Evolutionary conservation across 768 basidiomycete species (phyloP), one percentile per base, ranked within the genome.

Genomic region (Saitozyma podzolica): DNA sequence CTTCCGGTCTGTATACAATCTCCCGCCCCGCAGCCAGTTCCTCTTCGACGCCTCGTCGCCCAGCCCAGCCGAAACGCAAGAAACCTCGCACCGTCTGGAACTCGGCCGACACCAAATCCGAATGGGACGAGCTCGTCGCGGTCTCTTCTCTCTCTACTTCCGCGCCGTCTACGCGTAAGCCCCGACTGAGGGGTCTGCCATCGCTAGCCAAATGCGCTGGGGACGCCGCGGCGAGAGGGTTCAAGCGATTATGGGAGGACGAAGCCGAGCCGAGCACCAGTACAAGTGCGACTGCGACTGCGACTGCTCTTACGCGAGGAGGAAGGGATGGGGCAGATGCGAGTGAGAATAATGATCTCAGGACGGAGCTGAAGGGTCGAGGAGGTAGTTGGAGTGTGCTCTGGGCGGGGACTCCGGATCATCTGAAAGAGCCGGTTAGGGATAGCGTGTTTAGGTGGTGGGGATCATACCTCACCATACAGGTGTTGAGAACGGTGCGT

Each of bases 121-220:
- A 75, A 50, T 75, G 71, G 74, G 67, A 72, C 41, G 56, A 66
- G 20, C 56, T 75, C 13, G 57, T 75, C 10, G 61, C 68, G 3
- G 63, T 62, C 2, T 67, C 66, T 5, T 6, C 63, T 1, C 56
- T 73, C 2, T 75, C 74, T 14, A 75, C 74, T 8, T 69, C 74
- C 1, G 68, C 69, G 6, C 57, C 72, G 40, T 72, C 74, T 0
- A 58, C 53, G 14, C 60, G 74, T 45, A 56, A 53, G 14, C 65
- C 74, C 3, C 41, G 63, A 53, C 63, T 61, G 8, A 16, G 65
- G 40, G 74, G 66, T 9, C 19, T 73, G 40, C 68, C 58, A n/a
- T 54, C 62, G 6, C 57, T 75, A 0, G 58, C 59, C 9, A 50
- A 50, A 53, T 73, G 67, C 50, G 49, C 59, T 43, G 58, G 40